Base-by-base conservation (phyloP, 176 grass and related monocot genomes). In the Avena sativa region DNA sequence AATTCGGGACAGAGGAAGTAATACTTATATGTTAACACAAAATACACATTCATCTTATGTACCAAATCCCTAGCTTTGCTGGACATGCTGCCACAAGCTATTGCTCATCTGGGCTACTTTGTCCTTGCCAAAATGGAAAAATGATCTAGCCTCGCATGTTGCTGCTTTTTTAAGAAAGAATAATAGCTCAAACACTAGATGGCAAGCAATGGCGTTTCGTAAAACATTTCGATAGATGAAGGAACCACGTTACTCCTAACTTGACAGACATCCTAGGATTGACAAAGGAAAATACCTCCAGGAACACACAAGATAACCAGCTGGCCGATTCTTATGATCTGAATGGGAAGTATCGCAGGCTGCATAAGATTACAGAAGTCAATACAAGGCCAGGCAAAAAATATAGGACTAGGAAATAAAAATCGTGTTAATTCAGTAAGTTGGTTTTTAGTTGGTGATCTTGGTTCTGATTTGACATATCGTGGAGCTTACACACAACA, bases 321-420 rank as follows among this genome's bases (percentile, higher is more conserved):
- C 62, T 96, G 96, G 21, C 96, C 93, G 47, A 98, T 85, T 86
- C 92, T 95, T 76, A 98, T 82, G 59, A 98, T 96, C 83, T 96
- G 96, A 82, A 98, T 81, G 84, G 96, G 96, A 80, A 98, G 96
- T 91, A 98, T 89, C 8, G 96, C 72, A 90, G 96, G 93, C 96
- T 98, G 82, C 80, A 89, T 26, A 85, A 60, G 25, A 85, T 52
- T 47, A 81, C 20, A 91, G 12, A 70, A 85, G 14, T 88, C 32
- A 91, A 43, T 69, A 53, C 51, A 85, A 28, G 23, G 62, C 40
- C 51, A 85, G 64, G 17, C 26, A 66, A 66, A 30, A 66, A 91
- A 51, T 52, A 61, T 52, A 88, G 15, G 19, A 71, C 26, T 43
- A 85, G 56, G 32, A 80, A 79, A 63, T 5, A 76, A 47, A 52